These are phyloP conservation scores for Furcasterigmium furcatum DNA, from an alignment of 2,329 filamentous ascomycete genomes.

Conservation along the genomic window DNA sequence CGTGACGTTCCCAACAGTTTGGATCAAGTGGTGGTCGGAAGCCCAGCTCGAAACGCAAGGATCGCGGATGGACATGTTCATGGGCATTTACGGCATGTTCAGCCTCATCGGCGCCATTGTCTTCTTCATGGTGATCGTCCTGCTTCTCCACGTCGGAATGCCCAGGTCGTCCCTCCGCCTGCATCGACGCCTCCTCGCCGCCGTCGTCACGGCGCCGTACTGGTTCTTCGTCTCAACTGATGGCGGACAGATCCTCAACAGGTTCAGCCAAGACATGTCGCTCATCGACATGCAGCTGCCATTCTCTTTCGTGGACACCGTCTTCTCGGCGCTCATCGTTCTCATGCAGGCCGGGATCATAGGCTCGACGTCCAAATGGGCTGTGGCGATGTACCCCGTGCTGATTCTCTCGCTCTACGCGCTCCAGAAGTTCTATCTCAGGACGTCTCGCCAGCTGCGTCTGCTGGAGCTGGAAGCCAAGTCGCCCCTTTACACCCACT, in stretches of 20 bases:
- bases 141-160: not conserved
- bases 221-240: slow-evolving; percentile 17
- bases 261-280: slow-evolving; percentile 22
- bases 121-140: slow-evolving; percentile 2
- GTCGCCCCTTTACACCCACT: slow-evolving; percentile 32
- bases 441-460: slow-evolving; percentile 38
- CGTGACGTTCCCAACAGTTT: not conserved
- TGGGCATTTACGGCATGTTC: not conserved
- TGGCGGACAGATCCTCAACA: slow-evolving; percentile 12
- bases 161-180: slow-evolving; percentile 2
- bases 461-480: slow-evolving; percentile 38
- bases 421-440: slow-evolving; percentile 33
- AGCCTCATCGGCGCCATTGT: not conserved
- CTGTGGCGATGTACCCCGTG: slow-evolving; percentile 21
- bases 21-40: not conserved
- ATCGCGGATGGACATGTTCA: not conserved
- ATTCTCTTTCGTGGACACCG: not conserved
- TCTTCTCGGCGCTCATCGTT: not conserved
- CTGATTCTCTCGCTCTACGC: slow-evolving; percentile 18
- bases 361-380: slow-evolving; percentile 18
- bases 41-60: not conserved
- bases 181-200: slow-evolving; percentile 5
- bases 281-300: slow-evolving; percentile 17
- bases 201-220: slow-evolving; percentile 5
- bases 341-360: slow-evolving; percentile 8